Percentiles rank a stretch among this genome's conserved stretches.
These are phyloP conservation scores for Cladophialophora yegresii DNA, from an alignment of 2,329 filamentous ascomycete species.

Conservation along the genomic window DNA sequence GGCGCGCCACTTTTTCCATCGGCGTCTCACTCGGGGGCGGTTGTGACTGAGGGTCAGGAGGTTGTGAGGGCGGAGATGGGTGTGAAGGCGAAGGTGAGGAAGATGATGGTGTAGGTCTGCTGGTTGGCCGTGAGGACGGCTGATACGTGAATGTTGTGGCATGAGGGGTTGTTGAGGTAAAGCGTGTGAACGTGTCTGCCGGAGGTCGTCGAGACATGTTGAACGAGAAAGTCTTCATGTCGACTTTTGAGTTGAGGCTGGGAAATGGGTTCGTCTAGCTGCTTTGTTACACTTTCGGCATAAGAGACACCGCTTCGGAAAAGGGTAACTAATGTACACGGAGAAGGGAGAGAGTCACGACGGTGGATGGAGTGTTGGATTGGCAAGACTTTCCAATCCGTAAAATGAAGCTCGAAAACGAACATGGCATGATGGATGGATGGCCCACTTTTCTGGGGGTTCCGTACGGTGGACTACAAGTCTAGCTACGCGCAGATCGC, in stretches of 20 bases:
- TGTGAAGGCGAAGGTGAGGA: slow-evolving; percentile 21
- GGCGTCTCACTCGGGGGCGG: slow-evolving; percentile 58
- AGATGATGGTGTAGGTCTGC: slow-evolving; percentile 27
- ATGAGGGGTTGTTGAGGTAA: slow-evolving; percentile 55
- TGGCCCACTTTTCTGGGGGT: neutral
- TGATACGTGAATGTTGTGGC: slow-evolving; percentile 39
- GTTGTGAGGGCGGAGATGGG: slow-evolving; percentile 26
- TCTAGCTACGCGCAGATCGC: neutral
- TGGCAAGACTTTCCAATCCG: neutral
- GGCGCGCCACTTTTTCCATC: slow-evolving; percentile 67
- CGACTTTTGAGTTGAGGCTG: neutral
- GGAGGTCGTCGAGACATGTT: slow-evolving; percentile 44
- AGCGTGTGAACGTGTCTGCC: slow-evolving; percentile 52
- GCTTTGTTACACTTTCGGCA: slow-evolving; percentile 4
- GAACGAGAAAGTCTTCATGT: slow-evolving; percentile 22
- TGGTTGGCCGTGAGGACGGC: slow-evolving; percentile 36
- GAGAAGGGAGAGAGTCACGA: neutral
- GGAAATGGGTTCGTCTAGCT: slow-evolving; percentile 1
- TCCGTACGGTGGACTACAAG: neutral
- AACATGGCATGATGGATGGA: slow-evolving; percentile 4
- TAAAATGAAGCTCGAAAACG: slow-evolving; percentile 8
- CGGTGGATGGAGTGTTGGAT: neutral
- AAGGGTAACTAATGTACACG: slow-evolving; percentile 7
- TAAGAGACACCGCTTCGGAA: neutral
- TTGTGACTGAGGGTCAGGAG: slow-evolving; percentile 16